These are phyloP conservation scores for Aspergillus novoparasiticus DNA, from an alignment of 2,329 filamentous ascomycete genomes.

Conservation along the genomic window DNA sequence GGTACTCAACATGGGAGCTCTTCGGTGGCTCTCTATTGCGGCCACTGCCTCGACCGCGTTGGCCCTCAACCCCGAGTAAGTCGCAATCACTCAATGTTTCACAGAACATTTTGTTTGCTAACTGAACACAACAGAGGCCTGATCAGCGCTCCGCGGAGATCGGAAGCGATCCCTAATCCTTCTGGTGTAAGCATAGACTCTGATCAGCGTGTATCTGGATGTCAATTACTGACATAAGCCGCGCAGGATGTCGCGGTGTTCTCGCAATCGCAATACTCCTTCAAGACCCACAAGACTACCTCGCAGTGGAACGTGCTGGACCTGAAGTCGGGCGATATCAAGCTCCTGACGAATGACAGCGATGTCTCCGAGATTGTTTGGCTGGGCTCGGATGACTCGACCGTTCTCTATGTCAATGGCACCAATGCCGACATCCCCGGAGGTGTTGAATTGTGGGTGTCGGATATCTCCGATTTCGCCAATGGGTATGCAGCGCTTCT, in stretches of 20 bases:
- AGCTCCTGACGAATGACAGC: slow-evolving; percentile 65
- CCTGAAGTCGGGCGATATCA: slow-evolving; percentile 66
- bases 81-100: neutral
- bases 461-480: slow-evolving; percentile 35
- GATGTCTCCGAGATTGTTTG: slow-evolving; percentile 73
- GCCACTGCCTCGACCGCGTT: slow-evolving; percentile 25
- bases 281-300: slow-evolving; percentile 69
- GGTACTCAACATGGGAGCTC: slow-evolving; percentile 24
- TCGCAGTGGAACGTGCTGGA: slow-evolving; percentile 70
- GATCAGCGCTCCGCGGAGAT: slow-evolving; percentile 41
- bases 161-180: slow-evolving; percentile 41
- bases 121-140: slow-evolving; percentile 29
- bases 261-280: slow-evolving; percentile 74
- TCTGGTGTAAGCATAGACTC: slow-evolving; percentile 36
- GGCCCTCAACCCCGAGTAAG: slow-evolving; percentile 35
- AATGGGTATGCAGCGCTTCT: slow-evolving; percentile 29
- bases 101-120: neutral
- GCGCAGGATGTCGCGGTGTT: slow-evolving; percentile 49
- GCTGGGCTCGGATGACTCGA: slow-evolving; percentile 68
- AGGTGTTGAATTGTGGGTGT: slow-evolving; percentile 43
- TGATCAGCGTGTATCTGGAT: neutral
- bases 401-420: slow-evolving; percentile 59
- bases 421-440: slow-evolving; percentile 44
- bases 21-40: slow-evolving; percentile 28
- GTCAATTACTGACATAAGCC: slow-evolving; percentile 2